Evolutionary conservation across 306 rosid genomes (phyloP).

Genomic region (Lotus japonicus): DNA sequence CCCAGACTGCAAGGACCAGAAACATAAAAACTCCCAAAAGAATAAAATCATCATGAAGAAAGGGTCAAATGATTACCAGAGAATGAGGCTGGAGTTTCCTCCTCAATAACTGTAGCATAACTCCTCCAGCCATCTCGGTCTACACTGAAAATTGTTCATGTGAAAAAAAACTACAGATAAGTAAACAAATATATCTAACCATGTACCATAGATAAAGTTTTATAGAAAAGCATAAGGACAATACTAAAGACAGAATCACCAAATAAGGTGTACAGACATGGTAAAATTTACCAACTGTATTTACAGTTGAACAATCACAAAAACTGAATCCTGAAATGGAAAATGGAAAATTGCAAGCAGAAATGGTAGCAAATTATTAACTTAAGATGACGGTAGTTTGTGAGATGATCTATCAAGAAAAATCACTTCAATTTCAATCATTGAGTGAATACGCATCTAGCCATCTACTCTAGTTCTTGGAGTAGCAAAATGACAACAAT

Average conservation of each 20-base stretch:
- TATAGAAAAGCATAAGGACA: neutral
- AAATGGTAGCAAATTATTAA: neutral
- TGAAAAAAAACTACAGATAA: neutral
- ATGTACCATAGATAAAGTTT: neutral
- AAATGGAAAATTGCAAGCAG: neutral
- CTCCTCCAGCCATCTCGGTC: constrained; percentile 81
- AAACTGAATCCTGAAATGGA: neutral
- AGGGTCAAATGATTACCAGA: constrained; percentile 38
- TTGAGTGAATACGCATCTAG: neutral
- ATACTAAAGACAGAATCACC: neutral
- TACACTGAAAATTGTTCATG: constrained; percentile 28
- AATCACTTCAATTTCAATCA: neutral
- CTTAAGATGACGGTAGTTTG: neutral
- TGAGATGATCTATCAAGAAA: neutral
- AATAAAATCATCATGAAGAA: constrained; percentile 1
- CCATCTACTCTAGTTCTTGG: neutral
- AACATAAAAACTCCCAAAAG: neutral
- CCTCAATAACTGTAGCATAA: constrained; percentile 61
- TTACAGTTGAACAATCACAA: neutral
- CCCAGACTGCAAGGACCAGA: neutral
- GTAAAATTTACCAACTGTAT: neutral
- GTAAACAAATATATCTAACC: neutral
- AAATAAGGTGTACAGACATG: neutral
- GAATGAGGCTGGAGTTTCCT: constrained; percentile 59
- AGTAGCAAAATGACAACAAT: neutral